Percentiles rank a stretch among this genome's conserved stretches.
Evolutionary conservation across 805 yeast species (phyloP).

Genomic region (Kregervanrija pseudodelftensis): DNA sequence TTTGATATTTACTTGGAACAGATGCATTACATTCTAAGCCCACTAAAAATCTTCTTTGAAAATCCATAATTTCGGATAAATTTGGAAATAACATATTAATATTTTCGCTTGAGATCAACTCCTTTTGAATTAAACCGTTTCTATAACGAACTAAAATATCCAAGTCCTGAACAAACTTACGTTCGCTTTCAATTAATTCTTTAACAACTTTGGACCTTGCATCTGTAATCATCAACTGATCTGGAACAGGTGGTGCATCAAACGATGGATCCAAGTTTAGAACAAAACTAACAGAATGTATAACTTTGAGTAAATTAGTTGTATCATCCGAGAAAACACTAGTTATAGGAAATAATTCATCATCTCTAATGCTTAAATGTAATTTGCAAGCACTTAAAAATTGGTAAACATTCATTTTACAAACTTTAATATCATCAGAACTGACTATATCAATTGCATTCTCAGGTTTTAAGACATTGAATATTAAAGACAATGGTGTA

Average conservation of each 20-base stretch:
- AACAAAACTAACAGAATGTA: slow-evolving; percentile 63
- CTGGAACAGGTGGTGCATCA: slow-evolving; percentile 15
- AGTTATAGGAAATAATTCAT: slow-evolving; percentile 80
- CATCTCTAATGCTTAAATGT: slow-evolving; percentile 67
- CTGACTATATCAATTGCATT: slow-evolving; percentile 49
- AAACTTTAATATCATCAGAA: slow-evolving; percentile 74
- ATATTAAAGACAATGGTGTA: slow-evolving; percentile 79
- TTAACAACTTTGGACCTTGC: slow-evolving; percentile 70
- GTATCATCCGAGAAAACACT: slow-evolving; percentile 82
- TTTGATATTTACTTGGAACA: slow-evolving; percentile 66
- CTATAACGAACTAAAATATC: slow-evolving; percentile 67
- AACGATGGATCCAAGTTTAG: slow-evolving; percentile 44
- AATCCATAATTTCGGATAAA: slow-evolving; percentile 74
- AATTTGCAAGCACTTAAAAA: slow-evolving; percentile 81
- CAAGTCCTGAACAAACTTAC: slow-evolving; percentile 87
- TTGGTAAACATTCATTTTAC: slow-evolving; percentile 85
- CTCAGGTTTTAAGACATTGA: slow-evolving; percentile 58
- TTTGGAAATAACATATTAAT: slow-evolving; percentile 81
- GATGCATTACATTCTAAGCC: slow-evolving; percentile 85
- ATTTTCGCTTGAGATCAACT: slow-evolving; percentile 69
- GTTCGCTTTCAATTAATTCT: slow-evolving; percentile 83
- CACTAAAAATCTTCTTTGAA: slow-evolving; percentile 81
- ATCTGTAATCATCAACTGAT: slow-evolving; percentile 34
- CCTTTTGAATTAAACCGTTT: slow-evolving; percentile 57
- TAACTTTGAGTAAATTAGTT: slow-evolving; percentile 65